Evolutionary conservation across 1,284 basidiomycete species (phyloP).

Genomic region (Melampsora americana): DNA sequence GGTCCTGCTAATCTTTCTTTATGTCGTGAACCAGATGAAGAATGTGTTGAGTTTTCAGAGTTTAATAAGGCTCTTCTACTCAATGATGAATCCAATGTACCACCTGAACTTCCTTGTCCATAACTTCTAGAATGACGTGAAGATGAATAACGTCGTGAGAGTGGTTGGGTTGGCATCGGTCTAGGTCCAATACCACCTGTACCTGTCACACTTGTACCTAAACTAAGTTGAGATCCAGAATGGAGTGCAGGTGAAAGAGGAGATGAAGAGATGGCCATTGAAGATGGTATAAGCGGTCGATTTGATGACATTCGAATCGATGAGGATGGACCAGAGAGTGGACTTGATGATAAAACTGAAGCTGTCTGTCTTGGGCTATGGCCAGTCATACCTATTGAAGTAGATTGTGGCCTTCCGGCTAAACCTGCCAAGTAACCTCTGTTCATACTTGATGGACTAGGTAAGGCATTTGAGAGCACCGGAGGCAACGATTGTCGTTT

Average conservation of each 20-base stretch:
- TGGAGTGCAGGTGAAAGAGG: not conserved
- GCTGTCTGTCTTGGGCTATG: constrained; percentile 11
- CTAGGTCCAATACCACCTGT: constrained; percentile 3
- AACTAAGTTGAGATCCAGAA: not conserved
- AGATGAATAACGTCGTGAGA: constrained; percentile 34
- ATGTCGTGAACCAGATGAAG: not conserved
- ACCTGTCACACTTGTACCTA: not conserved
- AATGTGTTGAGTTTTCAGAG: not conserved
- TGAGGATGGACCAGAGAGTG: constrained; percentile 36
- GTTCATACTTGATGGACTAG: constrained; percentile 11
- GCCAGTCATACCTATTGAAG: not conserved
- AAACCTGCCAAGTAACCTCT: not conserved
- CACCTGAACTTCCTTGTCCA: constrained; percentile 19
- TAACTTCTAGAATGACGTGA: constrained; percentile 35
- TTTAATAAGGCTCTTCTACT: not conserved
- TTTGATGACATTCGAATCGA: constrained; percentile 28
- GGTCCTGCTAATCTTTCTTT: not conserved
- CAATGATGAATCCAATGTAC: constrained; percentile 10
- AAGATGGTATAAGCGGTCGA: not conserved
- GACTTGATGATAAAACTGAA: constrained; percentile 28
- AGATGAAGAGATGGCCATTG: not conserved
- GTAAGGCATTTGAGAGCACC: constrained; percentile 33
- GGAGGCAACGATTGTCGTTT: constrained; percentile 39
- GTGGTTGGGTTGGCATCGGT: constrained; percentile 9
- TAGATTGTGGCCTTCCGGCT: not conserved